phyloP scores from a whole-genome alignment of 768 basidiomycete species.

The Tricholoma bakamatsutake region DNA sequence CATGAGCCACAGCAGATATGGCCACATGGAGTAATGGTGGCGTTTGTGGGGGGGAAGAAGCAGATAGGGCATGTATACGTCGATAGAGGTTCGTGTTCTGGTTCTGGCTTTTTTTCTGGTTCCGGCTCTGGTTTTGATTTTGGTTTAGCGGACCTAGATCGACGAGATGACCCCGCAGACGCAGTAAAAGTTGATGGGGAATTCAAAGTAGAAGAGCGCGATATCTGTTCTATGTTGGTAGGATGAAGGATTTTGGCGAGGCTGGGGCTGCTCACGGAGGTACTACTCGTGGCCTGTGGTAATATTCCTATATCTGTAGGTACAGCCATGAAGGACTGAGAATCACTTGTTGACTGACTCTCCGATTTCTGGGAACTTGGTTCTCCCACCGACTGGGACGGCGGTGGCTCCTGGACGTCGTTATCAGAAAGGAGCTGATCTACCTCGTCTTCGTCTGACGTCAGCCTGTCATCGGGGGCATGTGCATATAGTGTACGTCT shows the following conservation, averaged over 20 bases:
- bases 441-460: slow-evolving; percentile 5
- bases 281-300: not conserved
- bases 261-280: slow-evolving; percentile 18
- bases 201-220: not conserved
- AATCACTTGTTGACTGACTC: not conserved
- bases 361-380: not conserved
- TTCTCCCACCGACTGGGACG: slow-evolving; percentile 1
- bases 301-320: not conserved
- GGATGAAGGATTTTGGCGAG: slow-evolving; percentile 19
- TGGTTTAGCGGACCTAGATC: slow-evolving; percentile 6
- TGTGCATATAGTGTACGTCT: not conserved
- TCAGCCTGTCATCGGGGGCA: not conserved
- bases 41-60: slow-evolving; percentile 68
- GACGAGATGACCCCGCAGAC: slow-evolving; percentile 1
- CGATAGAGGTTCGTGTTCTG: slow-evolving; percentile 35
- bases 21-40: slow-evolving; percentile 75
- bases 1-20: slow-evolving; percentile 76
- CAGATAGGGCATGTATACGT: slow-evolving; percentile 78
- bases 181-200: not conserved
- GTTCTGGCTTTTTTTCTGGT: not conserved
- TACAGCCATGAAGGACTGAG: not conserved
- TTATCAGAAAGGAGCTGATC: slow-evolving; percentile 11
- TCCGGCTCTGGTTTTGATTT: slow-evolving; percentile 3
- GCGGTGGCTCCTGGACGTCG: not conserved
- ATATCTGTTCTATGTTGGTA: slow-evolving; percentile 7